Conservation (phyloP, 371 early-diverging fungal species). For the Mucor saturninus region DNA sequence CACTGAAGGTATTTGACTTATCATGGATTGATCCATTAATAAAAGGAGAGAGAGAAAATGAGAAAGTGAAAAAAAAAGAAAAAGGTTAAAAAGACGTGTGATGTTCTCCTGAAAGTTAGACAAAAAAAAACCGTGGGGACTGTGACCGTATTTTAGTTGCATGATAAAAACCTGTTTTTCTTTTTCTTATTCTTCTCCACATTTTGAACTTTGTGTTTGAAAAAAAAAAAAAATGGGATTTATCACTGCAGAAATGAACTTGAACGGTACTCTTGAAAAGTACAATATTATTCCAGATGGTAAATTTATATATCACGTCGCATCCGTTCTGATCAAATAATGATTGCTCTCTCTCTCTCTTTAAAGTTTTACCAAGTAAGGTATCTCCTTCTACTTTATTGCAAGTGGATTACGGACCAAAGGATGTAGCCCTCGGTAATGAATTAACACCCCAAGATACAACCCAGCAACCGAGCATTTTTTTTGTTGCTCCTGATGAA, state of each 20-base stretch:
- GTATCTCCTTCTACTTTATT: slow-evolving; percentile 44
- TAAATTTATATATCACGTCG: slow-evolving; percentile 2
- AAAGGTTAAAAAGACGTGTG: not conserved
- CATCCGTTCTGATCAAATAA: too few species aligned
- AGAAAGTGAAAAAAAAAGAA: slow-evolving; percentile 8
- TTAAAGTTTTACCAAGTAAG: slow-evolving; percentile 27
- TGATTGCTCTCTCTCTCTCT: too few species aligned
- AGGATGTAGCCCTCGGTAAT: slow-evolving; percentile 58
- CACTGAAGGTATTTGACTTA: slow-evolving; percentile 45
- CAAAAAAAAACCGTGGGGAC: not conserved
- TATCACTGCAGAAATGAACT: slow-evolving; percentile 47
- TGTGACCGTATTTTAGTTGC: not conserved
- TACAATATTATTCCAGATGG: slow-evolving; percentile 55
- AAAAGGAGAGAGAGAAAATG: slow-evolving; percentile 15
- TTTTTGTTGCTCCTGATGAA: slow-evolving; percentile 47
- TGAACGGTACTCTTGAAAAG: slow-evolving; percentile 42
- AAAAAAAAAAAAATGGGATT: slow-evolving; percentile 44
- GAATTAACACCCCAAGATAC: slow-evolving; percentile 38
- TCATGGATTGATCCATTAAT: slow-evolving; percentile 19
- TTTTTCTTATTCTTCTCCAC: not conserved
- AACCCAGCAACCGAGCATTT: slow-evolving; percentile 39
- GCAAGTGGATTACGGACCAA: slow-evolving; percentile 39
- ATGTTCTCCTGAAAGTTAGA: not conserved
- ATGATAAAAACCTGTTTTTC: not conserved
- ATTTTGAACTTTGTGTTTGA: slow-evolving; percentile 1